Conservation (phyloP, 2,329 filamentous ascomycete genomes). For the Tolypocladium album region DNA sequence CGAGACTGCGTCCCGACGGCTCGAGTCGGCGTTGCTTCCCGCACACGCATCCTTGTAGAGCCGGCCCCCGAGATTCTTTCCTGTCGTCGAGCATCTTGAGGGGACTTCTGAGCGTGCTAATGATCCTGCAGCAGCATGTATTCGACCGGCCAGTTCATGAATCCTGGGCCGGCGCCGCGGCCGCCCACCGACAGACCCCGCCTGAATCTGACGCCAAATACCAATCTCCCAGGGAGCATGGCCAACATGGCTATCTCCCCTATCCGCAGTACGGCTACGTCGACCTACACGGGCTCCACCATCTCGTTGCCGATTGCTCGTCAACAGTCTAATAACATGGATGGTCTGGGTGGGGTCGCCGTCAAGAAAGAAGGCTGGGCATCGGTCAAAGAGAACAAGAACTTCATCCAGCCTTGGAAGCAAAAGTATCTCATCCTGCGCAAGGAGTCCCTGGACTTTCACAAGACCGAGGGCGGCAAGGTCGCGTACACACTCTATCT, state of each 20-base stretch:
- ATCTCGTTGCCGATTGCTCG: constrained; percentile 60
- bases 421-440: constrained; percentile 85
- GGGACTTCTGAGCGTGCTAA: constrained; percentile 1
- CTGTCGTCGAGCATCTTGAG: not conserved
- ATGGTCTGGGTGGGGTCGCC: constrained; percentile 56
- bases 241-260: constrained; percentile 68
- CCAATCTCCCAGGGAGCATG: constrained; percentile 67
- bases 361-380: constrained; percentile 76
- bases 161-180: constrained; percentile 86
- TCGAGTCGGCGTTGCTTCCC: not conserved
- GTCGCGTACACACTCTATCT: constrained; percentile 76
- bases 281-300: constrained; percentile 60
- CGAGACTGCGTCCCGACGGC: not conserved
- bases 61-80: not conserved
- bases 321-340: constrained; percentile 49
- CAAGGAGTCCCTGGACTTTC: constrained; percentile 87
- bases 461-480: constrained; percentile 85
- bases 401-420: constrained; percentile 78
- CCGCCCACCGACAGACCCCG: constrained; percentile 78
- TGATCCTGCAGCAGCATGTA: constrained; percentile 34
- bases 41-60: not conserved
- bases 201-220: constrained; percentile 67
- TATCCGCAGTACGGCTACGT: constrained; percentile 53
- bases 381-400: constrained; percentile 81
- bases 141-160: constrained; percentile 71